Base-by-base conservation (phyloP, 495 filamentous ascomycete genomes). In the Penicillium longicatenatum region DNA sequence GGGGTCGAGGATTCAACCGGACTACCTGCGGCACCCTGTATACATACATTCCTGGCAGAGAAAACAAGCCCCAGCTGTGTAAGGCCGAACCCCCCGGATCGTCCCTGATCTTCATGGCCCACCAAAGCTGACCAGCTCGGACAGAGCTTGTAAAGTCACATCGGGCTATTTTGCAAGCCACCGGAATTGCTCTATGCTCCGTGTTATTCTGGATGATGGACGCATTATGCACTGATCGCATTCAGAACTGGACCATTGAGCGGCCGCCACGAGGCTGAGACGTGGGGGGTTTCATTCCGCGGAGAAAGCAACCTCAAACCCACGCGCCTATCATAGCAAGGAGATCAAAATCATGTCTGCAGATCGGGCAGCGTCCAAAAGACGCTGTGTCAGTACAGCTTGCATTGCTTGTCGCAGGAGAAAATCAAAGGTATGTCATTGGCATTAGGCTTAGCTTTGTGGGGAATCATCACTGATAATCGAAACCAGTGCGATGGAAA, bases 341-440 rank as follows among this genome's bases (percentile, higher is more conserved):
- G 50, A 14, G 44, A 30, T 46, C 39, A 63, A 71, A 42, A 59
- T 46, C 14, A 71, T 70, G 58, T 71, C 62, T 57, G 52, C 70
- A 46, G 77, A 78, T 46, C 65, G 57, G 52, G 68, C 63, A 19
- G 48, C 73, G 20, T 72, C 79, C 24, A 98, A 98, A 72, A 81
- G 93, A 60, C 82, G 92, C 68, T 98, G 93, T 68, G 91, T 97
- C 39, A 93, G 90, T 75, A 96, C 91, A 26, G 93, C 93, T 3
- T 97, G 93, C 70, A 89, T 96, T 72, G 92, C 93, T 19, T 96
- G 92, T 68, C 86, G 93, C n/a, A 85, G 84, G 63, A 79, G 92
- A 46, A 96, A 96, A 69, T 93, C 89, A 45, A 96, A 96, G 79
- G 85, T 88, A 70, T 24, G 66, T 11, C 21, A 30, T 39, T 31